Percentiles rank a stretch among this genome's conserved stretches.
phyloP scores from a whole-genome alignment of 805 yeast genomes.

The Ogataea pignaliae region DNA sequence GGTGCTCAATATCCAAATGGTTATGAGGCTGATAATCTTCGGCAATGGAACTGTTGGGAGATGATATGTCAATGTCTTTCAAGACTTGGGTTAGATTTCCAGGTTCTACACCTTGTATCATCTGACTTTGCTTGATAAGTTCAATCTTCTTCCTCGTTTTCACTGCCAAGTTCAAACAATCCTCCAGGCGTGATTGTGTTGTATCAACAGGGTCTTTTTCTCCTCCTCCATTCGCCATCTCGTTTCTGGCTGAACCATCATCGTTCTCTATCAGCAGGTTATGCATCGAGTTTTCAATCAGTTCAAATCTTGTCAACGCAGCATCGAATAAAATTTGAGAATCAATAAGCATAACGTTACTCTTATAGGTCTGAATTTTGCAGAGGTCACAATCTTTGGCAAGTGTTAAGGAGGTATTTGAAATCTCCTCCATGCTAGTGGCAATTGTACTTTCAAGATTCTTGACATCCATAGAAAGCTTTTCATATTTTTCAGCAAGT shows the following conservation, averaged over 20 bases:
- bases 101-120: slow-evolving; percentile 1
- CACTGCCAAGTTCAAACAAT: slow-evolving; percentile 15
- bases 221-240: background rate
- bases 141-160: slow-evolving; percentile 11
- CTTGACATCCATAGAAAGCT: slow-evolving; percentile 2
- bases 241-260: background rate
- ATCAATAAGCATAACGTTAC: slow-evolving; percentile 21
- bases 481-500: background rate
- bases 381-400: slow-evolving; percentile 14
- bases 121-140: slow-evolving; percentile 1
- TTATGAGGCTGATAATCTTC: slow-evolving; percentile 1
- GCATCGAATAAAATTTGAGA: slow-evolving; percentile 27
- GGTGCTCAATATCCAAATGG: slow-evolving; percentile 1
- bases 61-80: slow-evolving; percentile 7
- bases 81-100: slow-evolving; percentile 9
- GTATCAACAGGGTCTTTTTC: background rate
- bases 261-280: background rate
- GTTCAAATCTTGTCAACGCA: slow-evolving; percentile 23
- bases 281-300: slow-evolving; percentile 12
- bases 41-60: background rate
- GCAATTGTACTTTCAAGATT: slow-evolving; percentile 5
- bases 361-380: slow-evolving; percentile 23
- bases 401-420: slow-evolving; percentile 5
- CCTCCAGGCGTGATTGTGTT: slow-evolving; percentile 9
- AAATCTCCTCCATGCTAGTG: slow-evolving; percentile 6